A percentile compares a stretch with the other conserved stretches of the same genome.
Conservation (phyloP, 306 rosid species). For the Fagus crenata region DNA sequence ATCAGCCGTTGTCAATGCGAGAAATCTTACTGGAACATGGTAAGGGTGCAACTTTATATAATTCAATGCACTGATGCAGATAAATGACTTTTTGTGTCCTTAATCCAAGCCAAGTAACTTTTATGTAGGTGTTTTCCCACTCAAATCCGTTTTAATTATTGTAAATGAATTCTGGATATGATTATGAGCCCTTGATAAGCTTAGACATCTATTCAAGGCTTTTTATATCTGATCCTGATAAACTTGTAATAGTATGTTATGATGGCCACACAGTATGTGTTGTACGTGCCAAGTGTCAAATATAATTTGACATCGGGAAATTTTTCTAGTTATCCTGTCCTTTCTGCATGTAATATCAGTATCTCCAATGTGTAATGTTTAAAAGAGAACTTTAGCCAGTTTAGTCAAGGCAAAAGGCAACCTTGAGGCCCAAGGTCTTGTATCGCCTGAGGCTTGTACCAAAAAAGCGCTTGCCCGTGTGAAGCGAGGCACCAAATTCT, state of each 20-base stretch:
- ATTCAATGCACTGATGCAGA: background rate
- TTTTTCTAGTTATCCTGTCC: background rate
- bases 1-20: slow-evolving; percentile 33
- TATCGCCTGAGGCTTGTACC: too few relatives aligned
- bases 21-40: slow-evolving; percentile 46
- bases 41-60: slow-evolving; percentile 17
- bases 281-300: background rate
- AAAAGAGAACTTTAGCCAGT: background rate
- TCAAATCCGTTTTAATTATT: background rate
- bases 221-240: background rate
- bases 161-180: background rate
- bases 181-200: background rate
- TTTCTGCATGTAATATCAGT: background rate
- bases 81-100: background rate
- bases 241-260: background rate
- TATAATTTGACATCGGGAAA: background rate
- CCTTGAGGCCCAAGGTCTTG: too few relatives aligned
- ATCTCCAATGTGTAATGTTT: background rate
- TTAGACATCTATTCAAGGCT: background rate
- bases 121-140: background rate
- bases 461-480: too few relatives aligned
- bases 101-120: background rate
- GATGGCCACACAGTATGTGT: background rate
- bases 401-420: too few relatives aligned
- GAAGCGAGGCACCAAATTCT: too few relatives aligned